These are phyloP conservation scores for Umbelopsis sp. DNA, from an alignment of 371 early-diverging fungal genomes.

Conservation along the genomic window DNA sequence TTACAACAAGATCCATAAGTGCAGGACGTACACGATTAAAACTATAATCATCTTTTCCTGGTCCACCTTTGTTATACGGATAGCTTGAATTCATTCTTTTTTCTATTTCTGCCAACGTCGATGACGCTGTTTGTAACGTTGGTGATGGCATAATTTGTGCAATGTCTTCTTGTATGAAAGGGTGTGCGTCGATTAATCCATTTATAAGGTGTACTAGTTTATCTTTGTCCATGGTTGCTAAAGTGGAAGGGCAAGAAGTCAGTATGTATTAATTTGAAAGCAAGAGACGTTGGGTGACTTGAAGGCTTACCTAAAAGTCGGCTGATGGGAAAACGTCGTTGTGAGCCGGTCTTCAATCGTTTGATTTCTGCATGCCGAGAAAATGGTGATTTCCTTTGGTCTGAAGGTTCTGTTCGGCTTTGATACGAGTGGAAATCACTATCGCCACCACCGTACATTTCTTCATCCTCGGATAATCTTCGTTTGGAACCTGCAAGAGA, in stretches of 20 bases:
- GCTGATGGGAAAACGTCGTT: conserved; percentile 34
- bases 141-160: conserved; percentile 85
- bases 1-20: conserved; percentile 71
- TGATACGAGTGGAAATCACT: conserved; percentile 1
- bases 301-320: conserved; percentile 36
- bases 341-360: conserved; percentile 30
- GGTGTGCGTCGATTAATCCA: conserved; percentile 72
- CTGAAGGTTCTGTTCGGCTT: conserved; percentile 14
- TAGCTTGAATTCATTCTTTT: conserved; percentile 75
- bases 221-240: conserved; percentile 72
- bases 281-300: background rate
- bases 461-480: conserved; percentile 52
- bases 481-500: conserved; percentile 41
- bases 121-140: conserved; percentile 76
- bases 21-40: conserved; percentile 84
- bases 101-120: conserved; percentile 69
- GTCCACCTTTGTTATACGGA: conserved; percentile 85
- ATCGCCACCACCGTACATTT: conserved; percentile 39
- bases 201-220: conserved; percentile 76
- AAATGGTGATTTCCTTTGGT: conserved; percentile 23
- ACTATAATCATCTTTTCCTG: conserved; percentile 84
- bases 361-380: conserved; percentile 29
- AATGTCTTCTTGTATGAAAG: conserved; percentile 71
- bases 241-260: background rate
- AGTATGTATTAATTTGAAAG: background rate